Evolutionary conservation across 2,329 filamentous ascomycete species (phyloP), one percentile per base, ranked within the genome.

Genomic region (Cladophialophora bantiana): DNA sequence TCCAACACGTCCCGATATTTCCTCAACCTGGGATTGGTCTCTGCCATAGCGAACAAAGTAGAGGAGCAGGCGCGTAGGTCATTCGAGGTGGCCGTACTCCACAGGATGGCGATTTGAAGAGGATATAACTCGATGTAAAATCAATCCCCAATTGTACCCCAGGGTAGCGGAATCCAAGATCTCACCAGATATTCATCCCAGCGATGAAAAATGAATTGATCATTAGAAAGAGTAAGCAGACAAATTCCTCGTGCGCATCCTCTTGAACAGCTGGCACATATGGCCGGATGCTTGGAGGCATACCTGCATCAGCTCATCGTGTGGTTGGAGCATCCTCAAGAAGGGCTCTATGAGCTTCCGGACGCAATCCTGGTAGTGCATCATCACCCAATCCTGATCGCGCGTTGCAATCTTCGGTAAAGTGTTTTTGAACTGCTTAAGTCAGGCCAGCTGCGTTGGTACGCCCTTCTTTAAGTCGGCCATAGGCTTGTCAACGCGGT

Each of bases 51-150:
- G 18, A 3, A 58, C 55, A 58, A 13, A 3, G 35, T 58, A 20
- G 55, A 58, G 18, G 55, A 58, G 20, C 55, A 58, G 38, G 55
- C 34, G 15, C 55, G 34, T 12, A 58, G 55, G 55, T 58, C 55
- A 12, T 40, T 58, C n/a, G 55, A 18, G 12, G 38, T 32, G 10
- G 35, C 34, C 7, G 35, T 40, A 7, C n/a, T 58, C 55, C 55
- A 58, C 18, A 40, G 55, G 36, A 26, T 9, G 38, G 55, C 18
- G 38, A 18, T 58, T 32, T 10, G 36, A 58, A 58, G 10, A 58
- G 34, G 18, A 58, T 58, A 15, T 40, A 58, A 45, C 55, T 58
- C 3, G 55, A 58, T 15, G 3, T n/a, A n/a, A n/a, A n/a, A n/a
- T n/a, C n/a, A n/a, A n/a, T n/a, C n/a, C n/a, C n/a, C n/a, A n/a